These are phyloP conservation scores for Podila verticillata DNA, from an alignment of 192 early-diverging fungal species.

Conservation along the genomic window DNA sequence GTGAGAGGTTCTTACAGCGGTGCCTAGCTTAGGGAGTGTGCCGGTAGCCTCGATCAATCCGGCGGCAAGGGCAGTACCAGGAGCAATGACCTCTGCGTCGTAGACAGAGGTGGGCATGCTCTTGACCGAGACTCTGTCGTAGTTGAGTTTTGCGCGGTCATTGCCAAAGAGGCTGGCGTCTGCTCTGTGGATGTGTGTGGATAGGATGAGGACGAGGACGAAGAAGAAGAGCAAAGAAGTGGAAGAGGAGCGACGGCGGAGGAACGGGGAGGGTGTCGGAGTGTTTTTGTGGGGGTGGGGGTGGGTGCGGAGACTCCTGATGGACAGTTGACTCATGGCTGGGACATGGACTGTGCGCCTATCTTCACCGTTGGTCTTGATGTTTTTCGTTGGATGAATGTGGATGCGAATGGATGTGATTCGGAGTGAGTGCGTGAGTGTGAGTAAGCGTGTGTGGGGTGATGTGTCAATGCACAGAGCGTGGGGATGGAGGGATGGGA, in stretches of 20 bases:
- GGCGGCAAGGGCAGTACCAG: constrained; percentile 13
- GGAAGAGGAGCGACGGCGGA: neutral
- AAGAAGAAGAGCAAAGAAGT: constrained; percentile 1
- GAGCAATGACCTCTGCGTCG: constrained; percentile 10
- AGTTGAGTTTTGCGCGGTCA: constrained; percentile 6
- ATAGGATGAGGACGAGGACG: constrained; percentile 1
- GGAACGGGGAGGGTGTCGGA: neutral
- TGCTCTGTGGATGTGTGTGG: neutral
- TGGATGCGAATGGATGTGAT: neutral
- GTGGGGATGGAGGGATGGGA: too few species aligned
- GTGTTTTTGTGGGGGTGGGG: neutral
- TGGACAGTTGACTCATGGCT: neutral
- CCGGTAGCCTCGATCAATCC: constrained; percentile 23
- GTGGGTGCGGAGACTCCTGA: too few species aligned
- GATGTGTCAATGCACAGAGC: too few species aligned
- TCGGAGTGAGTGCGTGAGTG: too few species aligned
- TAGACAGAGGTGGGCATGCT: neutral
- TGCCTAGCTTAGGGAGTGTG: constrained; percentile 14
- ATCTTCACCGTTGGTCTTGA: neutral
- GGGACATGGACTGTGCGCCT: neutral
- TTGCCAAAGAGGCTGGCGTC: constrained; percentile 26
- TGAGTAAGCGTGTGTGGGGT: too few species aligned
- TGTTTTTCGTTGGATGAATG: neutral
- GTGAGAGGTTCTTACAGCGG: constrained; percentile 15
- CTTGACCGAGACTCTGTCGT: constrained; percentile 29